These are phyloP conservation scores for Xanthoparmelia taractica DNA, from an alignment of 495 filamentous ascomycete species.

Conservation along the genomic window DNA sequence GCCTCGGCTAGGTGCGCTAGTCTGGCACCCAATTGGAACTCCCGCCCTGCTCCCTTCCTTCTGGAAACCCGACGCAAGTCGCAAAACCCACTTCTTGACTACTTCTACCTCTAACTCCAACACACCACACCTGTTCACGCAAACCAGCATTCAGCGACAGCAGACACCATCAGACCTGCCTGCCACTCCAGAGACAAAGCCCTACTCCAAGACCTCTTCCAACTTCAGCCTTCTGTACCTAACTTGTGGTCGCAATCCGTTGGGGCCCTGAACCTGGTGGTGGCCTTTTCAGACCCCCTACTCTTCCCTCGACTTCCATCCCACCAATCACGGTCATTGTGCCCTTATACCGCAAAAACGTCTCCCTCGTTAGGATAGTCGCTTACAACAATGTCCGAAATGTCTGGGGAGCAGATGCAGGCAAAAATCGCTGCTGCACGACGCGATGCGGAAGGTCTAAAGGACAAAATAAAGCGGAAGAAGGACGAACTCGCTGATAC, in stretches of 20 bases:
- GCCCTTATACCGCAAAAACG: background rate
- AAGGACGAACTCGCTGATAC: constrained; percentile 99
- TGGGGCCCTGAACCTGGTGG: constrained; percentile 7
- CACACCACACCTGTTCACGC: background rate
- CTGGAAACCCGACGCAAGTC: constrained; percentile 6
- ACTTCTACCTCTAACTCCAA: background rate
- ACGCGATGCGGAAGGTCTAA: constrained; percentile 94
- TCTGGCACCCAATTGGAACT: constrained; percentile 1
- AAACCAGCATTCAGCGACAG: background rate
- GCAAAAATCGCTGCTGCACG: constrained; percentile 90
- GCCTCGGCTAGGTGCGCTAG: constrained; percentile 3
- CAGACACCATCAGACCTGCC: background rate
- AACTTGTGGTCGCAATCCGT: constrained; percentile 5
- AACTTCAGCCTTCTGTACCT: background rate
- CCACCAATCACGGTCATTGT: constrained; percentile 7
- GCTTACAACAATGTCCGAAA: constrained; percentile 44
- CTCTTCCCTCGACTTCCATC: constrained; percentile 4
- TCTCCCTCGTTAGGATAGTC: constrained; percentile 3
- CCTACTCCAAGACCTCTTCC: background rate
- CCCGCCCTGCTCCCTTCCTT: constrained; percentile 6
- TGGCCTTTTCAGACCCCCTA: constrained; percentile 13
- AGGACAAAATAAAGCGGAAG: constrained; percentile 98
- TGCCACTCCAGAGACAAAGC: background rate
- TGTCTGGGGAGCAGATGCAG: constrained; percentile 67
- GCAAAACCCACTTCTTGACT: constrained; percentile 1